A percentile compares a stretch with the other conserved stretches of the same genome.
Evolutionary conservation across 176 grass and related monocot genomes (phyloP).

Genomic region (Elaeis guineensis): DNA sequence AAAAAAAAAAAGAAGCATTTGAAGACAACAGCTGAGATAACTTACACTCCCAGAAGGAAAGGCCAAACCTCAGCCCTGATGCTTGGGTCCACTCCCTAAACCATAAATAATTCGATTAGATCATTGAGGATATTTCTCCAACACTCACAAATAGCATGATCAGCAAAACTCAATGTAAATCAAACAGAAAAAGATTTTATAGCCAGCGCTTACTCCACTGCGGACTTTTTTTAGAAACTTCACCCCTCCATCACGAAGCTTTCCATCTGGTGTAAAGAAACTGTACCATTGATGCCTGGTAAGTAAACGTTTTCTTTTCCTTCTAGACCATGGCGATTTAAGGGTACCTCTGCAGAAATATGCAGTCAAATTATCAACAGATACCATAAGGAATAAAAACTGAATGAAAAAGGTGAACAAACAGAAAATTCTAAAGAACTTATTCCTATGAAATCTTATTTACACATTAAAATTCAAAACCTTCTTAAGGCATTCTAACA

Average conservation of each 20-base stretch:
- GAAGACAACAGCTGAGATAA: slow-evolving; percentile 17
- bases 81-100: slow-evolving; percentile 75
- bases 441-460: too few species aligned
- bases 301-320: slow-evolving; percentile 78
- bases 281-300: slow-evolving; percentile 55
- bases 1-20: slow-evolving; percentile 18
- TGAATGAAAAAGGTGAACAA: background rate
- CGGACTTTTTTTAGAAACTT: slow-evolving; percentile 97
- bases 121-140: slow-evolving; percentile 20
- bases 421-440: too few species aligned
- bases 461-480: too few species aligned
- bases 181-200: slow-evolving; percentile 4
- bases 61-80: slow-evolving; percentile 97
- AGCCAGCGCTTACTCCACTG: slow-evolving; percentile 60
- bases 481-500: too few species aligned
- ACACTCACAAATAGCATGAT: slow-evolving; percentile 1
- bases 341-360: slow-evolving; percentile 56
- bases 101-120: slow-evolving; percentile 17
- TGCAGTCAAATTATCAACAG: slow-evolving; percentile 15
- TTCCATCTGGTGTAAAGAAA: slow-evolving; percentile 70
- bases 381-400: slow-evolving; percentile 10
- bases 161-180: background rate
- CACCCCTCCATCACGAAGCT: slow-evolving; percentile 69
- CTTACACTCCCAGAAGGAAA: slow-evolving; percentile 93
- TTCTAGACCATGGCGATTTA: slow-evolving; percentile 97